phyloP scores from a whole-genome alignment of 352 stramenopile species.

The Aphanomyces euteiches region DNA sequence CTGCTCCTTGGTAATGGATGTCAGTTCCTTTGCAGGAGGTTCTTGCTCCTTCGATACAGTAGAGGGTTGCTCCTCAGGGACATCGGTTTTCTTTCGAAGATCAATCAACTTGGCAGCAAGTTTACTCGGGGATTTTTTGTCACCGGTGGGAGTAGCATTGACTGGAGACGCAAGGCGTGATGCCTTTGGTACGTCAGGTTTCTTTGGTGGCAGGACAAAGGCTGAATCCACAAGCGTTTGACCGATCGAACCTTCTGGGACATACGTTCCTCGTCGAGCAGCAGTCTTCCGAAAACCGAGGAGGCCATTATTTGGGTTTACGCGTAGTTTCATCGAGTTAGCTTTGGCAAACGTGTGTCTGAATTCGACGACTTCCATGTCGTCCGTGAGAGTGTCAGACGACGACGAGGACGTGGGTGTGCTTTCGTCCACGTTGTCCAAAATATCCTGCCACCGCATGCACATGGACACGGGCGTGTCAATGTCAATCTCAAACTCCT shows the following conservation, averaged over 20 bases:
- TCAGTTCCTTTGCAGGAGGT: too few species aligned
- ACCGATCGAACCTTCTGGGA: background rate
- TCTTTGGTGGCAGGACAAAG: constrained; percentile 3
- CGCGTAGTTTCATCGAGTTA: constrained; percentile 5
- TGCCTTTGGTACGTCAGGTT: background rate
- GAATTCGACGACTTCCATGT: constrained; percentile 3
- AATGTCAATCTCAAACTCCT: constrained; percentile 22
- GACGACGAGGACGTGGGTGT: background rate
- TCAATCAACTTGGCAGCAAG: background rate
- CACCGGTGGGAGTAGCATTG: background rate
- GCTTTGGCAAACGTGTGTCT: constrained; percentile 6
- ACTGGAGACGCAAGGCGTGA: too few species aligned
- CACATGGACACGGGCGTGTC: constrained; percentile 29
- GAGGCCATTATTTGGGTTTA: constrained; percentile 15
- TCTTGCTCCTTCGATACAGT: constrained; percentile 5
- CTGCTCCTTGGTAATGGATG: background rate
- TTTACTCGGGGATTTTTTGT: background rate
- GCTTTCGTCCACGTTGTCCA: background rate
- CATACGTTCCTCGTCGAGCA: background rate
- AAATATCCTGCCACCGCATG: constrained; percentile 11
- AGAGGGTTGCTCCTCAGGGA: background rate
- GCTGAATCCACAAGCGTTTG: constrained; percentile 11
- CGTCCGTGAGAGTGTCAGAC: background rate
- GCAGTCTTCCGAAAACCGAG: constrained; percentile 6
- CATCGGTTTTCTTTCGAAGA: background rate